phyloP scores from a whole-genome alignment of 495 filamentous ascomycete genomes.

The Aspergillus homomorphus region DNA sequence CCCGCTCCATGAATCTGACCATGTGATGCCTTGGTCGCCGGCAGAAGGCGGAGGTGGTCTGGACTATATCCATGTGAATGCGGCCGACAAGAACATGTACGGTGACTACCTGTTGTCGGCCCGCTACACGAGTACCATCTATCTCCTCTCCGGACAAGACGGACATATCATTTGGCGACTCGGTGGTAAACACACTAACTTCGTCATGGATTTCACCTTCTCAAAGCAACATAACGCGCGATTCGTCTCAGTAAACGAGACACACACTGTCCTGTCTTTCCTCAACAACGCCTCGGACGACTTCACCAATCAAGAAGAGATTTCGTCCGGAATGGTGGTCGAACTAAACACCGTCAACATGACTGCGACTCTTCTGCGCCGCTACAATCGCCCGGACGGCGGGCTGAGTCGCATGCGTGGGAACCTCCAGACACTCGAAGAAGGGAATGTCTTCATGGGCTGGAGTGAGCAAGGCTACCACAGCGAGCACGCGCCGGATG shows the following conservation, averaged over 20 bases:
- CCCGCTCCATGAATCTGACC: conserved; percentile 35
- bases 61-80: conserved; percentile 37
- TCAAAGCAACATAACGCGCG: conserved; percentile 57
- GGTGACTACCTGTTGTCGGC: conserved; percentile 57
- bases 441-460: conserved; percentile 51
- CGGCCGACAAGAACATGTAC: conserved; percentile 34
- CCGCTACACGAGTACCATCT: conserved; percentile 52
- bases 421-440: conserved; percentile 51
- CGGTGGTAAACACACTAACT: conserved; percentile 42
- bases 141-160: conserved; percentile 53
- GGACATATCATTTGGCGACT: conserved; percentile 56
- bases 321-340: conserved; percentile 51
- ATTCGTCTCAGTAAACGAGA: conserved; percentile 45
- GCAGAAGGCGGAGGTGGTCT: conserved; percentile 18
- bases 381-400: conserved; percentile 43
- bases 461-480: conserved; percentile 55
- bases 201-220: conserved; percentile 46
- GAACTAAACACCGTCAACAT: conserved; percentile 41
- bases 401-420: conserved; percentile 53
- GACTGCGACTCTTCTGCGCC: conserved; percentile 39
- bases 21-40: conserved; percentile 38
- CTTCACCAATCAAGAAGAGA: conserved; percentile 29
- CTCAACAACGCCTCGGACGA: conserved; percentile 51
- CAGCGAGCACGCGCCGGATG: conserved; percentile 52
- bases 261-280: conserved; percentile 45